phyloP scores from a whole-genome alignment of 192 early-diverging fungal species.

The Rhizoclosmatium globosum region DNA sequence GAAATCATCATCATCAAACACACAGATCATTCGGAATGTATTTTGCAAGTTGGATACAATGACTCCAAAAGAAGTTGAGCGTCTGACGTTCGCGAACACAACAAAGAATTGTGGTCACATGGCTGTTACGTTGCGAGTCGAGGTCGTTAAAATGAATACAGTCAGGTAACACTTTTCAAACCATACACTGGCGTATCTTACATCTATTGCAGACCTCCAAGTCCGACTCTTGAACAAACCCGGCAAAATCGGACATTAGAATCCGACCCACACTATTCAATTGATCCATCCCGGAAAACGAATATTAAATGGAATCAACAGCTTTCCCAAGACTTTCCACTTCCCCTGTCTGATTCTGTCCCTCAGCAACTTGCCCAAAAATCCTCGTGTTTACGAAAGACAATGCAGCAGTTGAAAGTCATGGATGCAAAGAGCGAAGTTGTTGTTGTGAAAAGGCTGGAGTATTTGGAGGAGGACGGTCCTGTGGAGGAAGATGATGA shows the following conservation, averaged over 20 bases:
- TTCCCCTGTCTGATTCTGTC: background rate
- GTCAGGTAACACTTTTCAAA: background rate
- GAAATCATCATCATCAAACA: background rate
- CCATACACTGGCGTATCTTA: background rate
- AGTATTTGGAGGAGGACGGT: background rate
- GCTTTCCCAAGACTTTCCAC: background rate
- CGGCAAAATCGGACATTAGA: background rate
- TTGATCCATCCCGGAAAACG: background rate
- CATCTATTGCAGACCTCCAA: background rate
- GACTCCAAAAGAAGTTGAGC: background rate
- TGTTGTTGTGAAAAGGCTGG: conserved; percentile 5
- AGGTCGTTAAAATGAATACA: background rate
- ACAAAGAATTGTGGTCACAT: background rate
- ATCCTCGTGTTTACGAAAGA: background rate
- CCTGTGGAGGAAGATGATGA: background rate
- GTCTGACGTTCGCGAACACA: background rate
- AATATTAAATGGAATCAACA: background rate
- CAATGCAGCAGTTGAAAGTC: conserved; percentile 2
- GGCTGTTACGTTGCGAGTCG: background rate
- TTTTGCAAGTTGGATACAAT: conserved; percentile 9
- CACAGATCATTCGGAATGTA: too few species aligned
- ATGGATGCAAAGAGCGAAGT: conserved; percentile 1
- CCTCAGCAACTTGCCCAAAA: background rate
- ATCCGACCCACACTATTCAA: background rate
- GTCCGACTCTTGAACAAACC: background rate